Evolutionary conservation across 2,329 filamentous ascomycete species (phyloP).

Genomic region (Boeremia exigua): DNA sequence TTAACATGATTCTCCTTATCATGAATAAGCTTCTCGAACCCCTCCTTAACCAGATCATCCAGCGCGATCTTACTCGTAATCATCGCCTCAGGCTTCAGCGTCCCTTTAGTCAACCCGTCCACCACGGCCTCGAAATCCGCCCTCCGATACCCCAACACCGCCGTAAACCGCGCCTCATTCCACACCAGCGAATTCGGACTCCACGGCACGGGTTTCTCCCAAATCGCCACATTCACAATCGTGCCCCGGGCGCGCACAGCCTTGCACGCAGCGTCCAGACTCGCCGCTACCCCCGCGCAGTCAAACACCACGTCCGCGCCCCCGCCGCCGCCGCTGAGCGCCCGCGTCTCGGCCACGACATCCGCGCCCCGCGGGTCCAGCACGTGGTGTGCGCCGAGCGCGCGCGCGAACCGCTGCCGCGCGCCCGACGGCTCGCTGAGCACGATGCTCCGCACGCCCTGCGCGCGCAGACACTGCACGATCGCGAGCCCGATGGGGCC

Average conservation of each 20-base stretch:
- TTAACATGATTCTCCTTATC: slow-evolving; percentile 69
- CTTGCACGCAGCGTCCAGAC: slow-evolving; percentile 51
- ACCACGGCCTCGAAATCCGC: slow-evolving; percentile 66
- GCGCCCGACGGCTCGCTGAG: slow-evolving; percentile 61
- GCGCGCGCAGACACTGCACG: slow-evolving; percentile 63
- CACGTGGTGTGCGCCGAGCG: slow-evolving; percentile 63
- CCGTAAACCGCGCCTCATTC: slow-evolving; percentile 60
- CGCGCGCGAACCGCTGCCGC: slow-evolving; percentile 58
- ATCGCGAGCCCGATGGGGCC: slow-evolving; percentile 69
- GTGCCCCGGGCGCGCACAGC: slow-evolving; percentile 61
- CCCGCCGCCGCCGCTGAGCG: slow-evolving; percentile 55
- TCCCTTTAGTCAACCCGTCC: slow-evolving; percentile 52
- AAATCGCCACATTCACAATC: slow-evolving; percentile 70
- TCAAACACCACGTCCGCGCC: slow-evolving; percentile 68
- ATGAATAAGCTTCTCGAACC: slow-evolving; percentile 62
- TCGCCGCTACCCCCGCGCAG: slow-evolving; percentile 65
- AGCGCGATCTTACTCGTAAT: slow-evolving; percentile 65
- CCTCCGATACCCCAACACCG: slow-evolving; percentile 58
- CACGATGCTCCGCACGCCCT: slow-evolving; percentile 62
- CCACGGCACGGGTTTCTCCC: slow-evolving; percentile 63
- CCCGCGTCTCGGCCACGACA: slow-evolving; percentile 55
- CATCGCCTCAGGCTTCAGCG: slow-evolving; percentile 60
- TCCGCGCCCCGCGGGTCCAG: slow-evolving; percentile 58
- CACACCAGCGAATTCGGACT: slow-evolving; percentile 62
- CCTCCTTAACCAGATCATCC: slow-evolving; percentile 63